A percentile compares a stretch with the other conserved stretches of the same genome.
Evolutionary conservation across 2,329 filamentous ascomycete genomes (phyloP).

Genomic region (Chalaropsis ovoidea): DNA sequence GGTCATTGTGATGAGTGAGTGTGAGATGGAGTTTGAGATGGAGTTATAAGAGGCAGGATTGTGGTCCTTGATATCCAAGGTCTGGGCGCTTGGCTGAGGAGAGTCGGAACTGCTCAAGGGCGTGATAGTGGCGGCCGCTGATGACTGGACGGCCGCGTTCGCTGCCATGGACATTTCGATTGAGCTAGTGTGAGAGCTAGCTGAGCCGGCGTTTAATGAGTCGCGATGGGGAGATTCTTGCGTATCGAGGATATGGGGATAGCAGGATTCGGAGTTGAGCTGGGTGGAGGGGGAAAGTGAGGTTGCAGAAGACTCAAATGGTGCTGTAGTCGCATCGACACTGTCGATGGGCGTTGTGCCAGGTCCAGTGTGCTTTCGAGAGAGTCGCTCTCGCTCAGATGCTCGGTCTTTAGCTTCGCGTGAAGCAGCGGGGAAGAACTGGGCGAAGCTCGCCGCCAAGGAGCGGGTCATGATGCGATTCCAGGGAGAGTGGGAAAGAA

Average conservation of each 20-base stretch:
- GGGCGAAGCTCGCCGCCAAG: slow-evolving; percentile 65
- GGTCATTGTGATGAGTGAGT: slow-evolving; percentile 1
- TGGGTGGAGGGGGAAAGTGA: not conserved
- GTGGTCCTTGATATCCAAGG: slow-evolving; percentile 10
- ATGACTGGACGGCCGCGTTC: slow-evolving; percentile 28
- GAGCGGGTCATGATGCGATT: slow-evolving; percentile 65
- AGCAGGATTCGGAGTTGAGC: slow-evolving; percentile 11
- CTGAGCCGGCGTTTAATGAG: slow-evolving; percentile 60
- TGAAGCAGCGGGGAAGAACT: slow-evolving; percentile 75
- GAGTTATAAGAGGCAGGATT: slow-evolving; percentile 28
- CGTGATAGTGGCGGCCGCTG: slow-evolving; percentile 38
- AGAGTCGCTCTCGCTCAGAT: slow-evolving; percentile 49
- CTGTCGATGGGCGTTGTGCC: not conserved
- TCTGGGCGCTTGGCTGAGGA: slow-evolving; percentile 30
- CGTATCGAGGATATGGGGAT: slow-evolving; percentile 1
- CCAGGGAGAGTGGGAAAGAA: not conserved
- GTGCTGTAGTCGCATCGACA: not conserved
- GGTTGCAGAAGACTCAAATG: not conserved
- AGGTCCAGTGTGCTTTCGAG: slow-evolving; percentile 15
- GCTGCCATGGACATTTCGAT: slow-evolving; percentile 10
- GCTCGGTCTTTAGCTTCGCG: slow-evolving; percentile 51
- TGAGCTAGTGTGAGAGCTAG: slow-evolving; percentile 60
- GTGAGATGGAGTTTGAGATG: slow-evolving; percentile 31
- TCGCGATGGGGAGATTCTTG: slow-evolving; percentile 51
- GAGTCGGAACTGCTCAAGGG: slow-evolving; percentile 46